These are phyloP conservation scores for Creolimax fragrantissima DNA, from an alignment of 78 protist genomes.

Conservation along the genomic window DNA sequence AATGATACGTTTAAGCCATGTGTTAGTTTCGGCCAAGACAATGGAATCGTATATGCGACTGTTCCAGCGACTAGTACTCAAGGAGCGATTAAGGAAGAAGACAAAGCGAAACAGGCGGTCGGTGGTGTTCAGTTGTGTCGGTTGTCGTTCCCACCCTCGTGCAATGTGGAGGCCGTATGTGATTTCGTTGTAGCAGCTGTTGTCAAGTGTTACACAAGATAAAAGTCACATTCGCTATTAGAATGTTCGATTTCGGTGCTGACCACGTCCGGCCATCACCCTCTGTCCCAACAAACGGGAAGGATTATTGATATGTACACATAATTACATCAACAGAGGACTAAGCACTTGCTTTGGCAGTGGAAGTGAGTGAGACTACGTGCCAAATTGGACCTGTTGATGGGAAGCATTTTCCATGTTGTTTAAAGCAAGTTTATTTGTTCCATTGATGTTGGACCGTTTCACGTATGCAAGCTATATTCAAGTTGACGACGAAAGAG, in stretches of 20 bases:
- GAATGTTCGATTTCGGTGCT: background rate
- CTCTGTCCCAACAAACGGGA: background rate
- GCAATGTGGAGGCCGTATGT: background rate
- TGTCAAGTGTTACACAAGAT: background rate
- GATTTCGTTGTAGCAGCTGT: background rate
- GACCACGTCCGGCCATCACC: background rate
- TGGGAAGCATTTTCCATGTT: too few relatives aligned
- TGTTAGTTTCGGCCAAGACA: constrained; percentile 19
- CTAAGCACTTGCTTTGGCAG: background rate
- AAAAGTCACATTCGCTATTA: too few relatives aligned
- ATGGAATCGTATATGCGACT: constrained; percentile 16
- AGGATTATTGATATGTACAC: background rate
- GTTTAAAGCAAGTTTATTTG: too few relatives aligned
- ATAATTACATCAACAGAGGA: background rate
- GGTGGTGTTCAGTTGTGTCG: constrained; percentile 7
- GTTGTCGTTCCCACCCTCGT: constrained; percentile 1
- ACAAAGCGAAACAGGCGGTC: constrained; percentile 23
- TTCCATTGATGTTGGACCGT: too few relatives aligned
- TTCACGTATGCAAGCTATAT: too few relatives aligned
- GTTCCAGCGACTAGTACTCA: constrained; percentile 22
- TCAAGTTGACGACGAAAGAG: too few relatives aligned
- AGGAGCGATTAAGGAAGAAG: constrained; percentile 12
- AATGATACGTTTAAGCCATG: background rate
- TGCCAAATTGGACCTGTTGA: background rate
- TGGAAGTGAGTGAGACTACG: background rate